Base-by-base conservation (phyloP, 768 basidiomycete genomes). In the Sporobolomyces phaffii region DNA sequence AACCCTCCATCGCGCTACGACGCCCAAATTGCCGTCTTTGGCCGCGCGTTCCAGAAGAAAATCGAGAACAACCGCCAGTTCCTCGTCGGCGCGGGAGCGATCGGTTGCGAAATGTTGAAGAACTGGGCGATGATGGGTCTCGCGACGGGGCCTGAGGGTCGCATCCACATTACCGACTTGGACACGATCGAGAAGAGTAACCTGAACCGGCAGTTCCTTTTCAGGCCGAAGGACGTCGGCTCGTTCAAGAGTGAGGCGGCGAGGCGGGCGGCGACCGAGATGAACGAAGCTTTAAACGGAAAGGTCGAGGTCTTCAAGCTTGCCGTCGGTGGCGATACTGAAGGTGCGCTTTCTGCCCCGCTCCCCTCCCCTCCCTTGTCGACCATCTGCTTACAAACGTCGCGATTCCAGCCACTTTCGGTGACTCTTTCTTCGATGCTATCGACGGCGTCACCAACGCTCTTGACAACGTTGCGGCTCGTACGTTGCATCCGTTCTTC, bases 181-280 rank as follows among this genome's bases (percentile, higher is more conserved):
- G 96, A 99, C 78, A 97, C 93, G 34, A 99, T 99, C 76, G 96
- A 99, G 81, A 99, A 99, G 84, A 92, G 90, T 74, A 99, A 99
- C 78, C 79, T 99, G 61, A 99, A 99, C 78, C 82, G 96, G 64
- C 96, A 99, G 77, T 99, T 99, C 84, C 81, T 99, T 72, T 99
- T 99, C 84, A 84, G 96, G 50, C 79, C 92, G 4, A 96, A 94
- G 79, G 96, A 99, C 77, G 80, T 99, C 14, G 93, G 96, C 58
- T 88, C 91, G 77, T 98, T 97, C 83, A 99, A 99, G 80, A 84
- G 92, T 20, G 93, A 96, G 77, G 90, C 92, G 38, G 94, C 93
- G 60, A 90, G 87, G 22, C 82, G 83, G 8, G 96, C 93, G 14
- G 92, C 96, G 24, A 81, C 87, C 10, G 91, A 92, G 48, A 99